Base-by-base conservation (phyloP, 2,329 filamentous ascomycete genomes). In the Penicillium frequentans region DNA sequence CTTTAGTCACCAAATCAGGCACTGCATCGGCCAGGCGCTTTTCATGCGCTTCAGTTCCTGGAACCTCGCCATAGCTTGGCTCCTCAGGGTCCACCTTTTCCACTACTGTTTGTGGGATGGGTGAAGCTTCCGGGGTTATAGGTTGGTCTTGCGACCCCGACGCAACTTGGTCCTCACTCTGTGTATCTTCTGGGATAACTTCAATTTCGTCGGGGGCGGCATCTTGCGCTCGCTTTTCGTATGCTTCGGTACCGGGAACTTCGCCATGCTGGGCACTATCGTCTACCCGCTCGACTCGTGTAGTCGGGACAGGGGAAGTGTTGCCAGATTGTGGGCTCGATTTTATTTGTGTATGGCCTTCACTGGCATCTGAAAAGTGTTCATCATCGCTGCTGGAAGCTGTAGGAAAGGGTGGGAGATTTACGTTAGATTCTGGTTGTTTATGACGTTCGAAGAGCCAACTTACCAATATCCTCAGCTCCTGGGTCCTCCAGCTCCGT, bases 331-430 rank as follows among this genome's bases (percentile, higher is more conserved):
- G 68, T 68, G 68, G 65, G 60, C 66, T 70, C 61, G 70, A 73
- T 59, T 64, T 62, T 56, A 70, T 67, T 67, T 62, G 66, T 31
- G 64, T 59, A 46, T 74, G 73, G 64, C 84, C 85, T 76, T 88
- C 86, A 44, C 80, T 84, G 55, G 86, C 86, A 68, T 88, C 86
- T 47, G 85, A 86, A 71, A 88, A 88, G 73, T 87, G 83, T 60
- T 88, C 86, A 49, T 84, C 78, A 50, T 78, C 82, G 57, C 81
- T 82, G 56, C 81, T 81, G 42, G 81, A 82, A 47, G 71, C 77
- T 70, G 76, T 72, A 69, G 33, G 43, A 10, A 29, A n/a, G 27
- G 33, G 2, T 26, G 8, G 19, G 24, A 42, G 23, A 8, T 23
- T 10, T 52, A 26, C 48, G 31, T 55, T 39, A 45, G 48, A 39